Evolutionary conservation across 1,284 basidiomycete genomes (phyloP), one percentile per base, ranked within the genome.

Genomic region (Cryptococcus sp.): DNA sequence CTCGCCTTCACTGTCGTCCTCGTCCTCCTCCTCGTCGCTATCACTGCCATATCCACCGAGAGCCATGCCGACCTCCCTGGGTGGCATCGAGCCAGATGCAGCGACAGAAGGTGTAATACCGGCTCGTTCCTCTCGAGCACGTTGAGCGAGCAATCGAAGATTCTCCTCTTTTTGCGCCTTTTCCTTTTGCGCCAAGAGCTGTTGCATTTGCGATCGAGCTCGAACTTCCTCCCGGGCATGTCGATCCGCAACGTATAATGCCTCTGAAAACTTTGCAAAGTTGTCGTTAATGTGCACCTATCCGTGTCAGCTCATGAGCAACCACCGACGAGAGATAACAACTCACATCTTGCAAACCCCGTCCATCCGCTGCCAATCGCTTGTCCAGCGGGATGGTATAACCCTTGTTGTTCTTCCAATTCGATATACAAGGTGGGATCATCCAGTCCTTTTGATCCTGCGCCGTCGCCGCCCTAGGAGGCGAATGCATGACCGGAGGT

Each of bases 321-420:
- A 34, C 3, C 22, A 14, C 28, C 28, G 14, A 31, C 14, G 14
- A 14, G 28, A 18, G 21, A 19, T 6, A 12, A 6, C 26, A n/a
- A 78, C 87, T 71, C 55, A 97, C 92, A 71, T 99, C 95, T 73
- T 98, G 94, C 37, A 99, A 78, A 47, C 94, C 93, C 60, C 94
- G 83, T 14, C 94, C 95, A 72, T 98, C 94, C 11, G 95, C 94
- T 19, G 95, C 95, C 42, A 99, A 78, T 62, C 95, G 89, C 76
- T 99, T 98, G 73, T 98, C 95, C 22, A 98, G 80, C 24, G 95
- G 93, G 61, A 98, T 97, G 5, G 94, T 98, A 75, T 94, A 98
- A 80, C 95, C 95, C 75, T 97, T 97, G 83, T 98, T 97, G 78
- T 99, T 99, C 79, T 99, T 99, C 95, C 95, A 99, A 75, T 98